A percentile compares a stretch with the other conserved stretches of the same genome.
Evolutionary conservation across 2,329 filamentous ascomycete species (phyloP).

Genomic region (Didymellaceae sp.): DNA sequence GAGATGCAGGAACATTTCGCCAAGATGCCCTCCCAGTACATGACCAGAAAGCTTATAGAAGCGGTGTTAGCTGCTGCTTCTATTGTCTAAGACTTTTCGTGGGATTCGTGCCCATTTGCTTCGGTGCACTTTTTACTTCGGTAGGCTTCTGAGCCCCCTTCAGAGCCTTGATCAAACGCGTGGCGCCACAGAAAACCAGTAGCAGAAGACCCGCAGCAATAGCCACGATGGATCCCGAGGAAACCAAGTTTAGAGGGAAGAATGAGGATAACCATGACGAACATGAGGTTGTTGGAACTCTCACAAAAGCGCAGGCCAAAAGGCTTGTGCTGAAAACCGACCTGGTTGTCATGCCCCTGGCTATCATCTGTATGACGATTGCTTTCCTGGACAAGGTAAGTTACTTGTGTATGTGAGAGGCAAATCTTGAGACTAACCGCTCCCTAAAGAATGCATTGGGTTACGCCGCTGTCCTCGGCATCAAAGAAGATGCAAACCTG

Average conservation of each 20-base stretch:
- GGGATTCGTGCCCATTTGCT: too few relatives aligned
- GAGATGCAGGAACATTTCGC: background rate
- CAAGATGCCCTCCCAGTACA: background rate
- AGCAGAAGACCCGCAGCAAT: too few relatives aligned
- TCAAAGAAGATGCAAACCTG: slow-evolving; percentile 2
- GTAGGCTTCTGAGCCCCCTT: too few relatives aligned
- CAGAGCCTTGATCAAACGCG: too few relatives aligned
- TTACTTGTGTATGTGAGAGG: too few relatives aligned
- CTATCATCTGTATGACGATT: slow-evolving; percentile 1
- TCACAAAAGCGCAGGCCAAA: background rate
- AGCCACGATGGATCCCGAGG: too few relatives aligned
- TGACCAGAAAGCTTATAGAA: too few relatives aligned
- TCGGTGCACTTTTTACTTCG: too few relatives aligned
- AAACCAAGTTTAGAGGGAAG: background rate
- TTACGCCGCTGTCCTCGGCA: slow-evolving; percentile 1
- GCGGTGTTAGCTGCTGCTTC: too few relatives aligned
- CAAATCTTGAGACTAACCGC: too few relatives aligned
- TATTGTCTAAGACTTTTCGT: too few relatives aligned
- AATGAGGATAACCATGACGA: background rate
- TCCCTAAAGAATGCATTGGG: background rate
- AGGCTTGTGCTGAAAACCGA: background rate
- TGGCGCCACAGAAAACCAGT: too few relatives aligned
- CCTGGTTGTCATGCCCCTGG: slow-evolving; percentile 1
- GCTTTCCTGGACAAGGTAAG: slow-evolving; percentile 1
- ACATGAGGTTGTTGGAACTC: background rate